Percentiles rank a stretch among this genome's conserved stretches.
These are phyloP conservation scores for Pouteria campechiana DNA, from an alignment of 179 eudicot species.

Conservation along the genomic window DNA sequence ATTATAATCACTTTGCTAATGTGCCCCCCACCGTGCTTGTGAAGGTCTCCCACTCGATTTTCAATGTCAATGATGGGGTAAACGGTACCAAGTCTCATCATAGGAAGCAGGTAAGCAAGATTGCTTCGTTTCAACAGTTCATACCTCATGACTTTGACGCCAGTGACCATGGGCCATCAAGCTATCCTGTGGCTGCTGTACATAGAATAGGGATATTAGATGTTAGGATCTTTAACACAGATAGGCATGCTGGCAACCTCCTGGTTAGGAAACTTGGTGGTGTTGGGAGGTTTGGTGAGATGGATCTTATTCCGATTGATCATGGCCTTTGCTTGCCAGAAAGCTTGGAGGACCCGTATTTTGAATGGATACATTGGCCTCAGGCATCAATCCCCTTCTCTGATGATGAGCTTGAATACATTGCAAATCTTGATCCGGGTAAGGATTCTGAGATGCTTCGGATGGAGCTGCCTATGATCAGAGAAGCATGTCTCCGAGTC, in stretches of 20 bases:
- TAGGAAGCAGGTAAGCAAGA: slow-evolving; percentile 50
- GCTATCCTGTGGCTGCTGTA: slow-evolving; percentile 66
- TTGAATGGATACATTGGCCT: slow-evolving; percentile 92
- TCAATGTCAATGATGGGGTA: slow-evolving; percentile 65
- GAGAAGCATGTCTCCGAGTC: slow-evolving; percentile 70
- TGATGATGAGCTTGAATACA: slow-evolving; percentile 72
- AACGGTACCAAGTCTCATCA: slow-evolving; percentile 34
- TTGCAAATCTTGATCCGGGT: slow-evolving; percentile 42
- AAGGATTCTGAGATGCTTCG: slow-evolving; percentile 58
- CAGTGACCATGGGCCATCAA: slow-evolving; percentile 77
- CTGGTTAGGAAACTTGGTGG: slow-evolving; percentile 60
- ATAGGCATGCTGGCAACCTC: slow-evolving; percentile 73
- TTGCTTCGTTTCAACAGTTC: slow-evolving; percentile 69
- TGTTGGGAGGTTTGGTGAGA: slow-evolving; percentile 60
- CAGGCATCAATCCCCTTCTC: slow-evolving; percentile 76
- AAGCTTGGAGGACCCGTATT: slow-evolving; percentile 71
- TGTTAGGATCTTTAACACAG: slow-evolving; percentile 69
- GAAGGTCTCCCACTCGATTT: slow-evolving; percentile 64
- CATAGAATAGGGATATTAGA: slow-evolving; percentile 78
- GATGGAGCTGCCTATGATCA: slow-evolving; percentile 65
- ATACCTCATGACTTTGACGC: slow-evolving; percentile 78
- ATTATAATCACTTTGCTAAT: slow-evolving; percentile 53
- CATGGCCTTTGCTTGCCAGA: slow-evolving; percentile 87
- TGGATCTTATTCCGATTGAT: slow-evolving; percentile 74
- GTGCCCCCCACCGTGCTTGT: slow-evolving; percentile 82